Conservation (phyloP, 441 rosid species). For the Aquilaria agallochum region DNA sequence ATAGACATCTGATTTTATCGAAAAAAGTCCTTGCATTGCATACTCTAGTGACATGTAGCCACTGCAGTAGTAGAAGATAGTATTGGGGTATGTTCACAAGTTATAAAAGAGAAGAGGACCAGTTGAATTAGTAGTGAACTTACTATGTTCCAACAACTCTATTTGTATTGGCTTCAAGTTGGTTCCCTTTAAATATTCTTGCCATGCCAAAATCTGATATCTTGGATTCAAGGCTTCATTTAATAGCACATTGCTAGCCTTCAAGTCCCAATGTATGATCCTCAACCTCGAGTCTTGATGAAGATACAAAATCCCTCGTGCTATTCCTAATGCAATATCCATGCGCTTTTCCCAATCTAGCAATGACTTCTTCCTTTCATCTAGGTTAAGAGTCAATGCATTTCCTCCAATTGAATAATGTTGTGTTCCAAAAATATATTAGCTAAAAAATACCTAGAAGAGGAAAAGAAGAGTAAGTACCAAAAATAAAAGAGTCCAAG, state of each 20-base stretch:
- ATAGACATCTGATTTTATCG: conserved; percentile 50
- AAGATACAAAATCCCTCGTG: conserved; percentile 68
- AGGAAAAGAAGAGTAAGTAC: conserved; percentile 18
- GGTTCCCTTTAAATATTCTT: conserved; percentile 44
- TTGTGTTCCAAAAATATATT: neutral
- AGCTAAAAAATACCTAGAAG: neutral
- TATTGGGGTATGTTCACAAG: neutral
- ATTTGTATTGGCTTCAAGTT: conserved; percentile 47
- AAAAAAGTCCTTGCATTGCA: conserved; percentile 47
- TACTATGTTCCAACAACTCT: conserved; percentile 73
- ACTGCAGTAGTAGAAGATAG: neutral
- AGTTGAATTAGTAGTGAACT: conserved; percentile 16
- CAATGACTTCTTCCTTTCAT: conserved; percentile 14
- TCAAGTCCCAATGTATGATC: conserved; percentile 69
- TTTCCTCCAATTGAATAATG: neutral
- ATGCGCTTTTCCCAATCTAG: conserved; percentile 36
- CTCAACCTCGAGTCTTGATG: conserved; percentile 70
- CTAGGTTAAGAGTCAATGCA: conserved; percentile 9
- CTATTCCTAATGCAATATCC: conserved; percentile 47
- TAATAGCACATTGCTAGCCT: conserved; percentile 60
- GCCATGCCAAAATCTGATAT: conserved; percentile 81
- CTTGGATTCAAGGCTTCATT: conserved; percentile 57
- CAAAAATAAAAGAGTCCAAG: conserved; percentile 43
- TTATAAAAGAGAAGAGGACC: neutral
- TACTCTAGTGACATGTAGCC: conserved; percentile 75